Evolutionary conservation across 139 green algal genomes (phyloP).

Genomic region (Diplosphaera chodatii): DNA sequence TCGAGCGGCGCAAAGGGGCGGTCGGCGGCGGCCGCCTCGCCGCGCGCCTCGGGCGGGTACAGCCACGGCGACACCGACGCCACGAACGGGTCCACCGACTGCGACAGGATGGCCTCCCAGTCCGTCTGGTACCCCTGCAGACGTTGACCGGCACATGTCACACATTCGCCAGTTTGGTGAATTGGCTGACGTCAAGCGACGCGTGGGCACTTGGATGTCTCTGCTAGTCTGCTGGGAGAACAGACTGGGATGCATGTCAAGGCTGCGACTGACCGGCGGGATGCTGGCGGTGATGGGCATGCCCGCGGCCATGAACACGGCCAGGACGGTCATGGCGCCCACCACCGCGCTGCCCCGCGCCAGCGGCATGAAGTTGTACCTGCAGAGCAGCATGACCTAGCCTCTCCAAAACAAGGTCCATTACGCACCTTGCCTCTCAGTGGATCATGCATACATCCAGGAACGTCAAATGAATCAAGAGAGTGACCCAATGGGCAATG

Average conservation of each 20-base stretch:
- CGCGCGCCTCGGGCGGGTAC: constrained; percentile 14
- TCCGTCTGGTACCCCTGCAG: constrained; percentile 77
- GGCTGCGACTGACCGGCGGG: constrained; percentile 49
- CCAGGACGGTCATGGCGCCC: constrained; percentile 80
- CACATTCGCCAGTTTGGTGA: no score
- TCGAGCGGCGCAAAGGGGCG: background rate
- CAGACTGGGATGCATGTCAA: no score
- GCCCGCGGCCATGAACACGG: constrained; percentile 70
- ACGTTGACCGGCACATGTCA: no score
- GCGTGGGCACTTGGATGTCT: no score
- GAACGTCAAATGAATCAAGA: no score
- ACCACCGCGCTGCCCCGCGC: constrained; percentile 78
- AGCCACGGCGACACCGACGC: constrained; percentile 43
- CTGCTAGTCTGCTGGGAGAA: no score
- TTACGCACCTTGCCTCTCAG: no score
- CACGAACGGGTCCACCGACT: constrained; percentile 58
- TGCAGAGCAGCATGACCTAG: no score
- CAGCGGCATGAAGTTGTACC: constrained; percentile 97
- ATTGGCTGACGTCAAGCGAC: no score
- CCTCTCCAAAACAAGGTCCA: no score
- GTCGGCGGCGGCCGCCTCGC: background rate
- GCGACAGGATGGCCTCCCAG: constrained; percentile 85
- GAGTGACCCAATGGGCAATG: no score
- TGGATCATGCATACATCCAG: no score
- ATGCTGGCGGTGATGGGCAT: constrained; percentile 69